Percentiles rank a stretch among this genome's conserved stretches.
phyloP scores from a whole-genome alignment of 345 rosid species.

The Bruguiera parviflora region DNA sequence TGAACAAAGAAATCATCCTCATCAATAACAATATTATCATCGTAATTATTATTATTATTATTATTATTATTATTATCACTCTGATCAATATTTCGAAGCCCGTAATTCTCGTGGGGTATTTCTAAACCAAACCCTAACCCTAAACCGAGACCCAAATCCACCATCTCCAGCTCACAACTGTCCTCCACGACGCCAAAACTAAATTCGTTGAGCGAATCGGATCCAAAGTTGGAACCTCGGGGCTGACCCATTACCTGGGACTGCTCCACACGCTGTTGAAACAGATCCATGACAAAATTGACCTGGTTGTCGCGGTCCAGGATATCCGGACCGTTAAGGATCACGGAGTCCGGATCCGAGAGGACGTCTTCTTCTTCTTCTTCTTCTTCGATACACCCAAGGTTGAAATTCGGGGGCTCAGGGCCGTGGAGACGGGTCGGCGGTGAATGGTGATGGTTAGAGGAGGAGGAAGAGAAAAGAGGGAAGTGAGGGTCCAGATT shows the following conservation, averaged over 20 bases:
- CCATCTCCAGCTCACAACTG: conserved; percentile 29
- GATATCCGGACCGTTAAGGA: conserved; percentile 39
- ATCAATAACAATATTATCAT: conserved; percentile 10
- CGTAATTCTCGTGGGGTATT: conserved; percentile 23
- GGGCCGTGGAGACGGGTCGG: background rate
- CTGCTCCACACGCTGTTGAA: conserved; percentile 88
- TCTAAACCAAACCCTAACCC: conserved; percentile 51
- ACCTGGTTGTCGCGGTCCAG: conserved; percentile 58
- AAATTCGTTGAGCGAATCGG: conserved; percentile 28
- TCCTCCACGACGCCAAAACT: conserved; percentile 46
- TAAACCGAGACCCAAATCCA: conserved; percentile 39
- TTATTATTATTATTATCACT: conserved; percentile 28
- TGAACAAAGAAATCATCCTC: conserved; percentile 47
- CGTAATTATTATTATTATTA: conserved; percentile 29
- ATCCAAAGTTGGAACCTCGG: background rate
- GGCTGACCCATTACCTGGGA: conserved; percentile 41
- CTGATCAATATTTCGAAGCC: conserved; percentile 25
- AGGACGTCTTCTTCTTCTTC: conserved; percentile 20
- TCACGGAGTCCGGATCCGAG: conserved; percentile 33
- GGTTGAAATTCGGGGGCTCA: conserved; percentile 2
- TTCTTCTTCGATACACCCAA: background rate
- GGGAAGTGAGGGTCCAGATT: conserved; percentile 35
- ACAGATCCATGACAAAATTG: conserved; percentile 81
- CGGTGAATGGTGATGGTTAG: conserved; percentile 7
- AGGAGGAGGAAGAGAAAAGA: conserved; percentile 16